These are phyloP conservation scores for Parachlorella kessleri DNA, from an alignment of 139 green algal genomes.

Conservation along the genomic window DNA sequence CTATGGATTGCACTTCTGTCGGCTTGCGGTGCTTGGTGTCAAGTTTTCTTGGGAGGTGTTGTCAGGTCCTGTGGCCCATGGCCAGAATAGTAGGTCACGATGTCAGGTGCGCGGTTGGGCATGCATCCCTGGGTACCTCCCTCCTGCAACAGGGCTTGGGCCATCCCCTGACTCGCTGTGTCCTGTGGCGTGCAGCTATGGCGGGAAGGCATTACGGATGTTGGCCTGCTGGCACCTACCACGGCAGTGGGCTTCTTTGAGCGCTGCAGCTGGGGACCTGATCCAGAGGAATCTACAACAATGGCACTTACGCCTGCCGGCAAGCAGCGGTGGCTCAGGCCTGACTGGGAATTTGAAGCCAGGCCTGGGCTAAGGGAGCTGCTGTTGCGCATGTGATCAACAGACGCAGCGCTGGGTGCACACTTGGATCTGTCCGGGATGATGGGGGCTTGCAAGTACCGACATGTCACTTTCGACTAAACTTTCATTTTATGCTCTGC, in stretches of 20 bases:
- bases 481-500: too few species aligned
- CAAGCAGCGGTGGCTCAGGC: background rate
- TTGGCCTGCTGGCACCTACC: constrained; percentile 23
- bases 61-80: background rate
- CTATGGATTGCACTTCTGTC: too few species aligned
- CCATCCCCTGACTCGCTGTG: background rate
- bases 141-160: background rate
- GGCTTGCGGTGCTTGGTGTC: background rate
- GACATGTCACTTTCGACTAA: too few species aligned
- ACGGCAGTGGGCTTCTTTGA: constrained; percentile 10
- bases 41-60: background rate
- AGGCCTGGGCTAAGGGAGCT: background rate
- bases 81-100: background rate
- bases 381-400: background rate
- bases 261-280: constrained; percentile 12
- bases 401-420: too few species aligned
- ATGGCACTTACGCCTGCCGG: background rate
- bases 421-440: too few species aligned
- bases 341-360: background rate
- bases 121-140: background rate
- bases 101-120: background rate
- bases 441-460: too few species aligned
- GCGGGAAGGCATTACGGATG: constrained; percentile 4
- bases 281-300: constrained; percentile 4
- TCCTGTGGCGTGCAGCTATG: constrained; percentile 7